Conservation (phyloP, 225 moss, liverwort and hornwort genomes). For the Straminergon stramineum region DNA sequence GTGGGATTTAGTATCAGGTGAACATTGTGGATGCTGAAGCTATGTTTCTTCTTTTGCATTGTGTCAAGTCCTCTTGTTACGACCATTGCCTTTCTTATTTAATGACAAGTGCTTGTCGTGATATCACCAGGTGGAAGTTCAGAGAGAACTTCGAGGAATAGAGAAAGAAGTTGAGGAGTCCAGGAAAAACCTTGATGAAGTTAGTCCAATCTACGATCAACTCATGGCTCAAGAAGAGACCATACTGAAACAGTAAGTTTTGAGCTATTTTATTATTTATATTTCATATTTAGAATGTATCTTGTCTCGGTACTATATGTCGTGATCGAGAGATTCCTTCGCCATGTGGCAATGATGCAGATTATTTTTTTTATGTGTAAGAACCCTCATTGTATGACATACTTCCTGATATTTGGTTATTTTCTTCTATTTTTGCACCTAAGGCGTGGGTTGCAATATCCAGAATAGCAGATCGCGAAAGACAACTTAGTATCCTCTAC, state of each 20-base stretch:
- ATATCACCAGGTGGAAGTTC: slow-evolving; percentile 62
- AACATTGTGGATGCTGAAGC: not conserved
- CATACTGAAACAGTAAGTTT: slow-evolving; percentile 62
- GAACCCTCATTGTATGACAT: not conserved
- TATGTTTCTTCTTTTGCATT: not conserved
- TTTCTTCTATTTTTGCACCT: not conserved
- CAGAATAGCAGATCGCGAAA: slow-evolving; percentile 87
- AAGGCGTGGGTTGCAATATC: not conserved
- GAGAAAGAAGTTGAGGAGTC: slow-evolving; percentile 71
- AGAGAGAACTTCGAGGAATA: slow-evolving; percentile 67
- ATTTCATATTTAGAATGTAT: not conserved
- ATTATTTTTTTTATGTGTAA: not conserved
- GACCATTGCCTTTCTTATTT: not conserved
- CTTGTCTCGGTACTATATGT: not conserved
- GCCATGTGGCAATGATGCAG: not conserved
- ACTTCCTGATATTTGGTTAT: not conserved
- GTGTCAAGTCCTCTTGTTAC: not conserved
- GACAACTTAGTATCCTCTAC: slow-evolving; percentile 84
- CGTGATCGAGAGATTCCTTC: not conserved
- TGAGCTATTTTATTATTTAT: not conserved
- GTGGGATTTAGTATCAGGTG: not conserved
- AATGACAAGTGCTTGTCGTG: not conserved
- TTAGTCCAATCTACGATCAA: slow-evolving; percentile 63
- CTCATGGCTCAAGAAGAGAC: slow-evolving; percentile 64
- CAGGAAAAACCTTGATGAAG: slow-evolving; percentile 52